Percentiles rank a stretch among this genome's conserved stretches.
Conservation (phyloP, 2,329 filamentous ascomycete genomes). For the Penicillium sp. region DNA sequence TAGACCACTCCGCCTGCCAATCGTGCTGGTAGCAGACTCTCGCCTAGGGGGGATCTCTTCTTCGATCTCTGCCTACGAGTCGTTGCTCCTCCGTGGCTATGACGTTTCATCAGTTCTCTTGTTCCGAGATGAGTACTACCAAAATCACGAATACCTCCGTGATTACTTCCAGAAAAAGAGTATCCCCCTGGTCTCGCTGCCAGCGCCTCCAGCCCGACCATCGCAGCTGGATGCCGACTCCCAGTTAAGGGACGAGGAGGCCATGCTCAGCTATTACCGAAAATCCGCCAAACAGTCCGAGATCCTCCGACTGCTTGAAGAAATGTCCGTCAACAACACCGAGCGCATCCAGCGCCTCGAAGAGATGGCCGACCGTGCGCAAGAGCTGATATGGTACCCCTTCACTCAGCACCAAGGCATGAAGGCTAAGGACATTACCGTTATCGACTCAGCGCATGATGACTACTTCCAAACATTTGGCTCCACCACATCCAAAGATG, state of each 20-base stretch:
- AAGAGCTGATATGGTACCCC: slow-evolving; percentile 74
- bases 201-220: slow-evolving; percentile 55
- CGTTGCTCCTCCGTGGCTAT: slow-evolving; percentile 72
- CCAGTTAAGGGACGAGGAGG: slow-evolving; percentile 50
- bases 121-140: slow-evolving; percentile 64
- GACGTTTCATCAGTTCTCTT: slow-evolving; percentile 68
- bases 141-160: slow-evolving; percentile 65
- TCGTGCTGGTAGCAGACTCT: slow-evolving; percentile 71
- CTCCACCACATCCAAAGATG: slow-evolving; percentile 19
- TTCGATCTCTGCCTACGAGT: slow-evolving; percentile 78
- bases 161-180: slow-evolving; percentile 63
- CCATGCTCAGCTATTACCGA: slow-evolving; percentile 65
- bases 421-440: slow-evolving; percentile 60
- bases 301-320: slow-evolving; percentile 48
- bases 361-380: slow-evolving; percentile 60
- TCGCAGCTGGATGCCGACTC: slow-evolving; percentile 28
- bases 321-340: slow-evolving; percentile 54
- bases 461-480: slow-evolving; percentile 69
- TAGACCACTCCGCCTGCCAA: slow-evolving; percentile 67
- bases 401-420: slow-evolving; percentile 76
- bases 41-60: slow-evolving; percentile 75
- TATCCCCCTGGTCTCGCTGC: slow-evolving; percentile 57
- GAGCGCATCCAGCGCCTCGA: slow-evolving; percentile 59
- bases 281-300: slow-evolving; percentile 40
- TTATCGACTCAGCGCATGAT: slow-evolving; percentile 76